Conservation (phyloP, 768 basidiomycete species). For the Termitomyces sp. region DNA sequence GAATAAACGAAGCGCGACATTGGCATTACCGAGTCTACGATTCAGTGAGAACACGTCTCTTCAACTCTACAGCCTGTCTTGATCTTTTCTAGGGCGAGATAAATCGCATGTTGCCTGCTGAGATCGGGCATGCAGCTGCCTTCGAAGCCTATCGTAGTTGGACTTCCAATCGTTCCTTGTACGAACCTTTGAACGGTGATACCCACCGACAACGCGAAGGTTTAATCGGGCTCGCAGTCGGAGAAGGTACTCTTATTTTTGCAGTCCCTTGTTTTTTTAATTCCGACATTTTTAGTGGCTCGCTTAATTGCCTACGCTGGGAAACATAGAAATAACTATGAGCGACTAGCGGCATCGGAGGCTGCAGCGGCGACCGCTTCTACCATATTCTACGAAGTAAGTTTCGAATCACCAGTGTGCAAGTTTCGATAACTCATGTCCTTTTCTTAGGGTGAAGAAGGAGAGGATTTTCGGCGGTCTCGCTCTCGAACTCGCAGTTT, state of each 20-base stretch:
- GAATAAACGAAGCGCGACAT: conserved; percentile 55
- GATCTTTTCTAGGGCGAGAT: conserved; percentile 42
- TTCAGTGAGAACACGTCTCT: conserved; percentile 31
- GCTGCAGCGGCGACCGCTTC: conserved; percentile 67
- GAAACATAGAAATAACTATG: conserved; percentile 40
- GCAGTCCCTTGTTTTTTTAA: conserved; percentile 3
- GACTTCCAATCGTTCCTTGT: conserved; percentile 54
- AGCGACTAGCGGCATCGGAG: conserved; percentile 52
- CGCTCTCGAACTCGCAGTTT: conserved; percentile 27
- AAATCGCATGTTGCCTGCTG: conserved; percentile 45
- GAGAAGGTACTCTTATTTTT: conserved; percentile 57
- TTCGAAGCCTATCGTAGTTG: conserved; percentile 74
- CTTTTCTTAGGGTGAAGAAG: conserved; percentile 25
- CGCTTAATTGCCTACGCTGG: conserved; percentile 51
- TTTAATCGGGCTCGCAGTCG: conserved; percentile 64
- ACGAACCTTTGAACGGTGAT: conserved; percentile 54
- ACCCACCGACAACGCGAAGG: conserved; percentile 62
- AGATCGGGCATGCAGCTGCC: conserved; percentile 74
- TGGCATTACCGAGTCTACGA: conserved; percentile 69
- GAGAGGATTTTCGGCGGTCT: conserved; percentile 23
- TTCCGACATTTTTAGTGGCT: conserved; percentile 37
- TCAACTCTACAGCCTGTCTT: not conserved
- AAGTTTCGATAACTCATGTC: not conserved
- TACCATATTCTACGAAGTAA: conserved; percentile 52
- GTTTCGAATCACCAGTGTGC: conserved; percentile 5